Percentiles rank a stretch among this genome's conserved stretches.
These are phyloP conservation scores for Przewalskia tangutica DNA, from an alignment of 257 asterid genomes.

Conservation along the genomic window DNA sequence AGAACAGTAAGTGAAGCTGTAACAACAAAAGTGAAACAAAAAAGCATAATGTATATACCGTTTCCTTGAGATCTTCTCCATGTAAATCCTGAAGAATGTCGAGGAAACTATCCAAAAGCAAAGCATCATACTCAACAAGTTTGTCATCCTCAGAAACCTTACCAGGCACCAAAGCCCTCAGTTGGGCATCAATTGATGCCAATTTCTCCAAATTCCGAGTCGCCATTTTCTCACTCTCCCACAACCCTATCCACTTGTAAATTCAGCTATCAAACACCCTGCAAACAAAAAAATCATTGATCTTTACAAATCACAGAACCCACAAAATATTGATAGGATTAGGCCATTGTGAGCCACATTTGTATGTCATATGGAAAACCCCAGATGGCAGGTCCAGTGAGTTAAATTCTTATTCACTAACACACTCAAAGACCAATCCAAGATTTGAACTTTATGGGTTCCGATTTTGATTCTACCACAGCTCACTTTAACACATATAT, in stretches of 20 bases:
- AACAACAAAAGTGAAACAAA: background rate
- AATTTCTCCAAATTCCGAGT: conserved; percentile 32
- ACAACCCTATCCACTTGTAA: background rate
- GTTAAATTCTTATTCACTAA: background rate
- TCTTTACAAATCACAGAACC: background rate
- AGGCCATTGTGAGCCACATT: background rate
- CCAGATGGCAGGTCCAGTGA: background rate
- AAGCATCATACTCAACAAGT: conserved; percentile 47
- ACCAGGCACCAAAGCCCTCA: conserved; percentile 35
- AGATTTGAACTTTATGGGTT: background rate
- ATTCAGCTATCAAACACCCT: conserved; percentile 10
- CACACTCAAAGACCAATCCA: background rate
- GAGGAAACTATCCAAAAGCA: conserved; percentile 42
- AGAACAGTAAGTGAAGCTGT: background rate
- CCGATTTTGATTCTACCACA: too few relatives aligned
- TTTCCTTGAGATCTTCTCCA: conserved; percentile 38
- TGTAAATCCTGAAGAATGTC: conserved; percentile 47
- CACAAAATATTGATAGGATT: background rate
- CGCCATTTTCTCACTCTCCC: conserved; percentile 17
- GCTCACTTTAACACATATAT: background rate
- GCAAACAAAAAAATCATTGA: background rate
- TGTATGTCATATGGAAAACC: background rate
- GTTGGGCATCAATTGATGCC: conserved; percentile 47
- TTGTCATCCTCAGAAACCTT: conserved; percentile 45
- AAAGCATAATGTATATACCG: conserved; percentile 11